Evolutionary conservation across 805 yeast genomes (phyloP).

Genomic region (Ogataea ganodermae): DNA sequence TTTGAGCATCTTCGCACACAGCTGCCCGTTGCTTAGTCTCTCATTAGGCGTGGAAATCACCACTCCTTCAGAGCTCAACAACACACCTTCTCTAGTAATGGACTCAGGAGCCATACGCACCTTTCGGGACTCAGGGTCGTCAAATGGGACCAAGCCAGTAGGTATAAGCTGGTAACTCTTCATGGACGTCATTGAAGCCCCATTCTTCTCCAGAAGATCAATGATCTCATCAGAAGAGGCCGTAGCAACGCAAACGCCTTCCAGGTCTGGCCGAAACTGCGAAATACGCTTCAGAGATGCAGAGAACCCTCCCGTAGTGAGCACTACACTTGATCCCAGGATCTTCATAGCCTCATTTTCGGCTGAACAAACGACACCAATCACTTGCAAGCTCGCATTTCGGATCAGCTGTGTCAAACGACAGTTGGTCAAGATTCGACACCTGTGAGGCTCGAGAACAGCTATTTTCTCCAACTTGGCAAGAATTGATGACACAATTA

Average conservation of each 20-base stretch:
- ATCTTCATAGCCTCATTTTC: conserved; percentile 29
- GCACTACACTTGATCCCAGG: conserved; percentile 53
- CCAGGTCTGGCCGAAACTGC: conserved; percentile 56
- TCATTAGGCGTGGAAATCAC: conserved; percentile 10
- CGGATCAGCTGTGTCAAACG: conserved; percentile 41
- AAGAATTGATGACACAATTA: conserved; percentile 52
- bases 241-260: conserved; percentile 50
- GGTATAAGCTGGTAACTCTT: conserved; percentile 66
- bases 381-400: conserved; percentile 23
- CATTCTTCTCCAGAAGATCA: conserved; percentile 47
- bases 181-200: conserved; percentile 55
- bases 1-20: conserved; percentile 16
- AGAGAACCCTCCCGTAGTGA: conserved; percentile 63
- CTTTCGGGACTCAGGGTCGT: not conserved
- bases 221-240: conserved; percentile 62
- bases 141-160: conserved; percentile 58
- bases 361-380: conserved; percentile 29
- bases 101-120: conserved; percentile 11
- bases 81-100: conserved; percentile 9
- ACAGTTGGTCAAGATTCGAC: conserved; percentile 32
- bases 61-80: conserved; percentile 15
- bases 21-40: conserved; percentile 3
- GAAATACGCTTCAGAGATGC: conserved; percentile 47
- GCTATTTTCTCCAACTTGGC: conserved; percentile 44
- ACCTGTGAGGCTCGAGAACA: conserved; percentile 40